These are phyloP conservation scores for Hygrophila difformis DNA, from an alignment of 257 asterid species.

Conservation along the genomic window DNA sequence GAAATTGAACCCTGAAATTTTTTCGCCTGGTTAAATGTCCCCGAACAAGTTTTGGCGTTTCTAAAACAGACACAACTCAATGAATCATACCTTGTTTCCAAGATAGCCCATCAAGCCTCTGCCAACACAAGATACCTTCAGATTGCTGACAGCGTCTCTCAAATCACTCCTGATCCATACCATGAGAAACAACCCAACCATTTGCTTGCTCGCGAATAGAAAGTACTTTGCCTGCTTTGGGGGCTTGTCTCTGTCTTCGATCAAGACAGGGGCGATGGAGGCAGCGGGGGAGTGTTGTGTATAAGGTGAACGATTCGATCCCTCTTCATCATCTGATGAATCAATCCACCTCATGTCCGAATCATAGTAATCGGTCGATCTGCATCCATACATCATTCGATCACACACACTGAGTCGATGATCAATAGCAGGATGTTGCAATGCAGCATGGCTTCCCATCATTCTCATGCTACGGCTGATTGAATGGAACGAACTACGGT, in stretches of 20 bases:
- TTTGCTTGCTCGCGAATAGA: slow-evolving; percentile 89
- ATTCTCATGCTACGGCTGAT: slow-evolving; percentile 79
- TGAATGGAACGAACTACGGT: slow-evolving; percentile 65
- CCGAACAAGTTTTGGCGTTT: not conserved
- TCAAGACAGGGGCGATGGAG: slow-evolving; percentile 26
- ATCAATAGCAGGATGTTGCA: slow-evolving; percentile 58
- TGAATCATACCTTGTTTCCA: slow-evolving; percentile 75
- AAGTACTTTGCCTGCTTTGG: slow-evolving; percentile 51
- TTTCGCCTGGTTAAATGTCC: slow-evolving; percentile 13
- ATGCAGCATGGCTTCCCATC: slow-evolving; percentile 41
- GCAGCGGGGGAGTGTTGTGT: slow-evolving; percentile 40
- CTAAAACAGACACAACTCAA: too few species aligned
- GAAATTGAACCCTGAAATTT: slow-evolving; percentile 84
- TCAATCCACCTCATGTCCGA: slow-evolving; percentile 49
- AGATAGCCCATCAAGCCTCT: slow-evolving; percentile 99
- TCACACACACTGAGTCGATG: slow-evolving; percentile 84
- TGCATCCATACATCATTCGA: slow-evolving; percentile 45
- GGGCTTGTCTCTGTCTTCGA: slow-evolving; percentile 53
- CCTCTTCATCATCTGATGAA: slow-evolving; percentile 19
- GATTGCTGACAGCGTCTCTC: slow-evolving; percentile 57
- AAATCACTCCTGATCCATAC: slow-evolving; percentile 79
- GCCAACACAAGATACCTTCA: slow-evolving; percentile 95
- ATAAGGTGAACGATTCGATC: slow-evolving; percentile 41
- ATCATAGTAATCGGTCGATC: slow-evolving; percentile 49
- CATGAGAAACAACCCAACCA: slow-evolving; percentile 93